Conservation (phyloP, 2,329 filamentous ascomycete genomes). For the Monilinia polystroma region DNA sequence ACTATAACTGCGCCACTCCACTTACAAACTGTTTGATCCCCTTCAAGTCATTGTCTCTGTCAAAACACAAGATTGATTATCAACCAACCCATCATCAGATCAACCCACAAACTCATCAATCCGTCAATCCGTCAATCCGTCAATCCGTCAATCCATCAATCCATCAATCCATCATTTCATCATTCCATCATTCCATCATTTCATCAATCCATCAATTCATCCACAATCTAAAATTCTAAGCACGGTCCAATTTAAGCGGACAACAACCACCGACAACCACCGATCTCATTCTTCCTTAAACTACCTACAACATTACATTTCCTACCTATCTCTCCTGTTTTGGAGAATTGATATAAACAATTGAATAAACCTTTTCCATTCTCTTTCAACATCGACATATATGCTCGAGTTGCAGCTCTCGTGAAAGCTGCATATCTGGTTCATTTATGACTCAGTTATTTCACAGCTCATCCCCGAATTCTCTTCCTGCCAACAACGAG, state of each 20-base stretch:
- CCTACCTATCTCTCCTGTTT: constrained; percentile 4
- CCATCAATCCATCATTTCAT: too few relatives aligned
- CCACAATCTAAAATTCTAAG: neutral
- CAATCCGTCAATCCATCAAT: too few relatives aligned
- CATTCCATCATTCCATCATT: too few relatives aligned
- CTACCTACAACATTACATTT: neutral
- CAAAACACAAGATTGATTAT: neutral
- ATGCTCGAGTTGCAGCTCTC: constrained; percentile 35
- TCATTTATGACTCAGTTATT: constrained; percentile 38
- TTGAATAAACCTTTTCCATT: neutral
- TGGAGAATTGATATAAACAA: neutral
- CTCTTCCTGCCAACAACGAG: constrained; percentile 35
- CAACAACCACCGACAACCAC: constrained; percentile 8
- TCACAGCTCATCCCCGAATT: constrained; percentile 34
- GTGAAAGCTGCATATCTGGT: constrained; percentile 32
- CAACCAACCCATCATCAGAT: neutral
- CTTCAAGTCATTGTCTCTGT: neutral
- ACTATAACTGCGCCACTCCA: too few relatives aligned
- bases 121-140: too few relatives aligned
- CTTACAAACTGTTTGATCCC: neutral
- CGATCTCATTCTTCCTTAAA: constrained; percentile 9
- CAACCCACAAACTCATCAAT: too few relatives aligned
- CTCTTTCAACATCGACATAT: neutral
- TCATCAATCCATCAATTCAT: too few relatives aligned
- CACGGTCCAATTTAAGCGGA: constrained; percentile 2